Conservation (phyloP, 345 rosid genomes). For the Syzygium aqueum region DNA sequence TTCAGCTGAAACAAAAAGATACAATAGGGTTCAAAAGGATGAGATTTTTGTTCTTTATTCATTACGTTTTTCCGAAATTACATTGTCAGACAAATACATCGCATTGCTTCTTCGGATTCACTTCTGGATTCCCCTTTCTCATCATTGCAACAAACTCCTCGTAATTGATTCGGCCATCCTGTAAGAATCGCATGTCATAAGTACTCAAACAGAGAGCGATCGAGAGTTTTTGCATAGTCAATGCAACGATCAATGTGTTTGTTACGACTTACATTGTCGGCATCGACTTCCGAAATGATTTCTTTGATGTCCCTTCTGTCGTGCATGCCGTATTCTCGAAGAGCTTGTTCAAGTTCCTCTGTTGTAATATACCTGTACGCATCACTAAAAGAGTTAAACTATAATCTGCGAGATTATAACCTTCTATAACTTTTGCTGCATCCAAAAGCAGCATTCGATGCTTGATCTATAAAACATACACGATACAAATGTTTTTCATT, state of each 20-base stretch:
- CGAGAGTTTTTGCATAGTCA: neutral
- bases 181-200: neutral
- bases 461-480: neutral
- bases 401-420: neutral
- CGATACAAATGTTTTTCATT: neutral
- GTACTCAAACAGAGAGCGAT: neutral
- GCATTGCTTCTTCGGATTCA: slow-evolving; percentile 76
- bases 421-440: neutral
- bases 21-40: neutral
- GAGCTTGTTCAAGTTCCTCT: slow-evolving; percentile 92
- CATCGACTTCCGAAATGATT: slow-evolving; percentile 74
- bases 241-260: neutral
- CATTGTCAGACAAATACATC: slow-evolving; percentile 11
- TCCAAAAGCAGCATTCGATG: neutral
- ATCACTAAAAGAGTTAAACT: too few species aligned
- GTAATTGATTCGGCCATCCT: slow-evolving; percentile 87
- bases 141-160: slow-evolving; percentile 93
- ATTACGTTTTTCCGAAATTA: neutral
- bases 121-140: slow-evolving; percentile 82
- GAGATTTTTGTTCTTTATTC: neutral
- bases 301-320: slow-evolving; percentile 73
- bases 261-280: slow-evolving; percentile 48
- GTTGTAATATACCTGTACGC: slow-evolving; percentile 53
- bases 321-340: slow-evolving; percentile 67
- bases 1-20: neutral